phyloP scores from a whole-genome alignment of 163 green algal species.

The Coccomyxa subellipsoidea region DNA sequence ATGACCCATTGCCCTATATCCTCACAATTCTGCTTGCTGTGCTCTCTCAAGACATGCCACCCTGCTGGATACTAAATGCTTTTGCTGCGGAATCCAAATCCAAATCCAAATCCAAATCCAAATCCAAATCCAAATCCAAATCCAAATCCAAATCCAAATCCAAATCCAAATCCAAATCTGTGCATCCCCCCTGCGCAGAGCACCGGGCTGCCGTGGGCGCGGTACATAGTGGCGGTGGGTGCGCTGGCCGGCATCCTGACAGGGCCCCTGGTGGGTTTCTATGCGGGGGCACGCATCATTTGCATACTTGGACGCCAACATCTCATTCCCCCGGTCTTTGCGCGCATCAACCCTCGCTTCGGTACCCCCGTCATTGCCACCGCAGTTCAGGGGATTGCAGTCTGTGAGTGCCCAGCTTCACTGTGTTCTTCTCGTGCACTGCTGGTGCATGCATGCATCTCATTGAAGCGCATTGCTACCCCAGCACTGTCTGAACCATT shows the following conservation, averaged over 20 bases:
- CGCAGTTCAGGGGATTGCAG: background rate
- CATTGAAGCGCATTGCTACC: too few relatives aligned
- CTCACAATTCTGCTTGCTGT: too few relatives aligned
- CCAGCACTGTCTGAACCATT: too few relatives aligned
- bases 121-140: too few relatives aligned
- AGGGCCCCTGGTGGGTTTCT: background rate
- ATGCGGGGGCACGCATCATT: conserved; percentile 8
- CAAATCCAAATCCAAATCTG: background rate
- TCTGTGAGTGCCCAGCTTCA: background rate
- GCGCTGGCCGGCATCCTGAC: conserved; percentile 12
- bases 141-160: too few relatives aligned
- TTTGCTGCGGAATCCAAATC: too few relatives aligned
- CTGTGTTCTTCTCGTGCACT: background rate
- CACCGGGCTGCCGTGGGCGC: conserved; percentile 20
- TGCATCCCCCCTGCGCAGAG: background rate
- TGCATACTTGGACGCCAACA: conserved; percentile 2
- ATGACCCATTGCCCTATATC: too few relatives aligned
- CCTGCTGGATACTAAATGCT: too few relatives aligned
- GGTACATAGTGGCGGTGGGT: conserved; percentile 3
- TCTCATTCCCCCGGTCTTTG: conserved; percentile 8
- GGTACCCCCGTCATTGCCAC: conserved; percentile 1
- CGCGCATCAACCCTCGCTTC: conserved; percentile 3
- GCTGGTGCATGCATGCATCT: too few relatives aligned
- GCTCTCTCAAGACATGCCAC: too few relatives aligned
- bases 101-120: too few relatives aligned